Evolutionary conservation across 345 rosid genomes (phyloP).

Genomic region (Sonneratia caseolaris): DNA sequence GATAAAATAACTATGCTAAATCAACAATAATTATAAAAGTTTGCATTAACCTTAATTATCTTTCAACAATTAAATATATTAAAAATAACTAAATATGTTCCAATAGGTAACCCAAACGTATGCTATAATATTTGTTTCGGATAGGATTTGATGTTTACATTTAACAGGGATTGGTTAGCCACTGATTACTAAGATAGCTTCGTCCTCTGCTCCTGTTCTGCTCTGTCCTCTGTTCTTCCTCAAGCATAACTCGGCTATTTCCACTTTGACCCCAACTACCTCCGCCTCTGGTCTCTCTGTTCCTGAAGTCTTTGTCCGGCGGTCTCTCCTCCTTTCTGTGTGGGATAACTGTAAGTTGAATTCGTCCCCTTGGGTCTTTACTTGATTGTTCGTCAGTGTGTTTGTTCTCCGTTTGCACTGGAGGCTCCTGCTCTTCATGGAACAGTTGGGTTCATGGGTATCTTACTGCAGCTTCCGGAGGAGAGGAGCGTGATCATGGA

Average conservation of each 20-base stretch:
- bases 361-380: background rate
- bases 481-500: constrained; percentile 7
- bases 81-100: too few species aligned
- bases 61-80: too few species aligned
- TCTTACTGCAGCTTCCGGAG: background rate
- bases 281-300: background rate
- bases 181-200: too few species aligned
- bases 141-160: too few species aligned
- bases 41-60: too few species aligned
- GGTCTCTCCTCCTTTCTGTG: background rate
- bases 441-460: background rate
- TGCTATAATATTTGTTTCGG: too few species aligned
- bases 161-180: too few species aligned
- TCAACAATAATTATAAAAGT: too few species aligned
- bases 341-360: background rate
- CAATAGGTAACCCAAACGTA: too few species aligned
- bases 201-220: background rate
- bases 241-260: background rate
- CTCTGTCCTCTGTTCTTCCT: background rate
- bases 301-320: background rate
- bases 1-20: too few species aligned
- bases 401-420: background rate
- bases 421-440: background rate
- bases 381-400: background rate
- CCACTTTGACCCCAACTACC: background rate